Percentiles rank a stretch among this genome's conserved stretches.
Conservation (phyloP, 2,329 filamentous ascomycete genomes). For the Sporothrix brunneoviolacea region DNA sequence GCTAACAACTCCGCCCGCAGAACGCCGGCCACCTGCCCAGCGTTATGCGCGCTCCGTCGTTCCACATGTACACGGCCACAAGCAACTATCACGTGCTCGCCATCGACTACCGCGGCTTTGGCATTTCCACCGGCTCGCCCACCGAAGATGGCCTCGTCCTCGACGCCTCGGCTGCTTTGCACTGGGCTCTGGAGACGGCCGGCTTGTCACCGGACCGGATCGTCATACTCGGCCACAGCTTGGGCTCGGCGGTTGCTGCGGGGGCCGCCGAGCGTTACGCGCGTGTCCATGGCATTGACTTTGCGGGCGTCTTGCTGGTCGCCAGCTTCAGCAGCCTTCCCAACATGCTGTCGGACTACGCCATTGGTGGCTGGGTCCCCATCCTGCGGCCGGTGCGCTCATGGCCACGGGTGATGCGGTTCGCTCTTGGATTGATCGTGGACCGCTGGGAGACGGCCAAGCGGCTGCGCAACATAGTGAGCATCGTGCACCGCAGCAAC, state of each 20-base stretch:
- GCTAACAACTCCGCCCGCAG: conserved; percentile 28
- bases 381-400: conserved; percentile 66
- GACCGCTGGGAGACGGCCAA: conserved; percentile 74
- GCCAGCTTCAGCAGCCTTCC: conserved; percentile 72
- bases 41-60: conserved; percentile 66
- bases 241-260: conserved; percentile 78
- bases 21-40: conserved; percentile 86
- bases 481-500: conserved; percentile 33
- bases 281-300: conserved; percentile 49
- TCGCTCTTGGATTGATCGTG: conserved; percentile 57
- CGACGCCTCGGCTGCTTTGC: conserved; percentile 66
- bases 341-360: conserved; percentile 68
- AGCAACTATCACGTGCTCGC: conserved; percentile 76
- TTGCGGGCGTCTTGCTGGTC: conserved; percentile 73
- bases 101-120: conserved; percentile 87
- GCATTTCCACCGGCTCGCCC: conserved; percentile 70
- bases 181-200: conserved; percentile 62
- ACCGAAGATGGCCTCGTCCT: conserved; percentile 74
- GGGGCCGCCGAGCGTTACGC: conserved; percentile 68
- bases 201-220: conserved; percentile 64
- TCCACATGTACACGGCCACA: conserved; percentile 67
- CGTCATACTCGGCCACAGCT: conserved; percentile 75
- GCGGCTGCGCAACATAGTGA: conserved; percentile 54
- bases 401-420: conserved; percentile 58
- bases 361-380: conserved; percentile 70